Conservation (phyloP, 2,329 filamentous ascomycete species). For the Echinosphaeria canescens region DNA sequence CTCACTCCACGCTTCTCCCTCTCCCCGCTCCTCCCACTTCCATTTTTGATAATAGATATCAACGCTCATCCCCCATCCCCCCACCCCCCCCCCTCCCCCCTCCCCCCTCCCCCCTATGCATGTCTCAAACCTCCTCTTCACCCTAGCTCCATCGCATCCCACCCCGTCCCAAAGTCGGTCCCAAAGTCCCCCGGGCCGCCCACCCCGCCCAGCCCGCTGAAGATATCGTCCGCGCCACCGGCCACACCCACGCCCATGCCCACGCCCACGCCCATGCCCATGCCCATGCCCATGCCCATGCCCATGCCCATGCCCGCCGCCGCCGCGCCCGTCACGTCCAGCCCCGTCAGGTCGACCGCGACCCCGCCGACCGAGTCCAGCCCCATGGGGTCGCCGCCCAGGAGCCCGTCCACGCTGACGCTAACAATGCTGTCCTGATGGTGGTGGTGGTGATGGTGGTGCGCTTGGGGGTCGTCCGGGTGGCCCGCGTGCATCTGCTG, state of each 20-base stretch:
- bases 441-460: too few relatives aligned
- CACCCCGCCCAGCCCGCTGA: constrained; percentile 11
- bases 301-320: constrained; percentile 10
- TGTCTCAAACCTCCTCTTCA: too few relatives aligned
- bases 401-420: constrained; percentile 13
- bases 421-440: too few relatives aligned
- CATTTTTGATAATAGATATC: too few relatives aligned
- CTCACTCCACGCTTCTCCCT: too few relatives aligned
- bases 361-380: constrained; percentile 9
- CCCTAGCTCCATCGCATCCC: constrained; percentile 13
- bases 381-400: constrained; percentile 14
- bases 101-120: too few relatives aligned
- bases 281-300: constrained; percentile 8
- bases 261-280: constrained; percentile 12
- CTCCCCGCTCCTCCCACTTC: too few relatives aligned
- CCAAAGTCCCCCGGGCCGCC: constrained; percentile 9
- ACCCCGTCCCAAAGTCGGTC: constrained; percentile 7
- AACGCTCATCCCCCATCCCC: too few relatives aligned
- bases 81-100: too few relatives aligned
- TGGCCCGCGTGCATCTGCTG: constrained; percentile 8
- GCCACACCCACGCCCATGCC: constrained; percentile 10
- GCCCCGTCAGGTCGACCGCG: constrained; percentile 15
- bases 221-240: constrained; percentile 19
- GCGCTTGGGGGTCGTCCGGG: constrained; percentile 9
- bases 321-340: constrained; percentile 21